Evolutionary conservation across 23 red algal genomes (phyloP).

Genomic region (Agarophyton chilense): DNA sequence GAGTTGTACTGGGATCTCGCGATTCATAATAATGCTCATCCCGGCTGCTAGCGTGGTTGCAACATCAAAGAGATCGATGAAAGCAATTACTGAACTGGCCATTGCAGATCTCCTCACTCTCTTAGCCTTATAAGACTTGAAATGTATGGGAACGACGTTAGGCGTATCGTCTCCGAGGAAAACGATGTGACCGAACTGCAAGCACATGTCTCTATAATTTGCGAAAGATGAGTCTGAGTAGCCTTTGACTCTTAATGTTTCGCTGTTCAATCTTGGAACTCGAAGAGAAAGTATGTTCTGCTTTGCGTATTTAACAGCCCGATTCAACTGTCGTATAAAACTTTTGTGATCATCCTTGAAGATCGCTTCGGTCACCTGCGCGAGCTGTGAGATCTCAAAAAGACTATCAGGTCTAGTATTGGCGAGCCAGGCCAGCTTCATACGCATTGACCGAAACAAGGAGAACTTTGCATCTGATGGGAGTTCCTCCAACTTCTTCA

Average conservation of each 20-base stretch:
- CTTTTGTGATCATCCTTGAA: conserved; percentile 13
- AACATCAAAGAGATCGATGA: no score
- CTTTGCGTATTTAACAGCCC: conserved; percentile 5
- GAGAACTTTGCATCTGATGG: no score
- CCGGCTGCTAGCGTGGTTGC: no score
- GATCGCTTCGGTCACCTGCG: conserved; percentile 28
- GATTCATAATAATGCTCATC: no score
- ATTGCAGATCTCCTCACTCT: conserved; percentile 39
- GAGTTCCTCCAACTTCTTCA: conserved; percentile 45
- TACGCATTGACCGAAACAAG: no score
- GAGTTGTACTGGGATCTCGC: no score
- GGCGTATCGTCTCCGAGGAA: neutral
- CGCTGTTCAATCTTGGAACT: neutral
- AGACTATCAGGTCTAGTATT: no score
- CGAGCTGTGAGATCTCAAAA: no score
- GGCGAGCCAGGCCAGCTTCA: no score
- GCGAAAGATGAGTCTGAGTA: no score
- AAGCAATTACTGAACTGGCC: no score
- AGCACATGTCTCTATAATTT: conserved; percentile 3
- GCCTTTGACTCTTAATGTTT: conserved; percentile 5
- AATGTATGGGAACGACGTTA: neutral
- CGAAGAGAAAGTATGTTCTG: neutral
- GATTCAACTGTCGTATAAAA: conserved; percentile 5
- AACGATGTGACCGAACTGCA: conserved; percentile 19
- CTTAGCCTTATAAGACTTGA: conserved; percentile 31